Evolutionary conservation across 306 rosid species (phyloP).

Genomic region (Malus orientalis): DNA sequence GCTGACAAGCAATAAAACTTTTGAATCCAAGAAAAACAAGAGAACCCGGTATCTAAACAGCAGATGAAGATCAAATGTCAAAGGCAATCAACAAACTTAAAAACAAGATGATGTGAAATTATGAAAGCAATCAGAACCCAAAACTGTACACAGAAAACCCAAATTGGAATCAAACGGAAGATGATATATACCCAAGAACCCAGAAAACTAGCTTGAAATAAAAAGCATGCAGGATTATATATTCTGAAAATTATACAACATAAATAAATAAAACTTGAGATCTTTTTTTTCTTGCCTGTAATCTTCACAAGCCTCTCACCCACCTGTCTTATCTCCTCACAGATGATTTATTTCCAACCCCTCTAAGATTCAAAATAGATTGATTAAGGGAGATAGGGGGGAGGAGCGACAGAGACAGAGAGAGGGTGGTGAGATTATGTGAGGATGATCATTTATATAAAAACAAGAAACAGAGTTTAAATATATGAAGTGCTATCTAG

Average conservation of each 20-base stretch:
- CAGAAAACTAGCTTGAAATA: conserved; percentile 10
- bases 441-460: conserved; percentile 34
- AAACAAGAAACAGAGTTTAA: not conserved
- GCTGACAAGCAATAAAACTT: not conserved
- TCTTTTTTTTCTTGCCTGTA: conserved; percentile 27
- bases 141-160: not conserved
- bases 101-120: not conserved
- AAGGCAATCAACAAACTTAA: not conserved
- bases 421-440: not conserved
- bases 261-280: not conserved
- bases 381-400: conserved; percentile 1
- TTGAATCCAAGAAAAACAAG: not conserved
- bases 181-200: not conserved
- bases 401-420: not conserved
- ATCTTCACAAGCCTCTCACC: conserved; percentile 26
- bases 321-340: conserved; percentile 52
- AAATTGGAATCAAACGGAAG: conserved; percentile 18
- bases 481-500: too few relatives aligned
- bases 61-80: not conserved
- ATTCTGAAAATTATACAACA: conserved; percentile 5
- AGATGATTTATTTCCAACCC: conserved; percentile 35
- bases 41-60: conserved; percentile 8
- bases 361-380: conserved; percentile 38
- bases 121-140: conserved; percentile 19
- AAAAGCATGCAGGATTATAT: conserved; percentile 2